These are phyloP conservation scores for Tephrocybe sp. DNA, from an alignment of 768 basidiomycete genomes.

Conservation along the genomic window DNA sequence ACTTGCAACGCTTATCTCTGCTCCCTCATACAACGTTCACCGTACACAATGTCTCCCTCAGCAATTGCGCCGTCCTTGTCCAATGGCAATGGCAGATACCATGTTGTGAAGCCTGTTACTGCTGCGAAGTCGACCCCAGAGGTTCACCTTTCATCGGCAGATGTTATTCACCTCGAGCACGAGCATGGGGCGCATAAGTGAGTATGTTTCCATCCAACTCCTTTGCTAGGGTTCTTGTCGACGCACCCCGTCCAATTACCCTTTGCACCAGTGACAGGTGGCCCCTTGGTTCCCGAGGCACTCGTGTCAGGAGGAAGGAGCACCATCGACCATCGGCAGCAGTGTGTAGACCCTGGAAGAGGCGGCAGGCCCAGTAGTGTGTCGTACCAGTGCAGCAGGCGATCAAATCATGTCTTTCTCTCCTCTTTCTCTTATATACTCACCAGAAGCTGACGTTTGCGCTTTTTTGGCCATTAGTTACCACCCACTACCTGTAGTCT, in stretches of 20 bases:
- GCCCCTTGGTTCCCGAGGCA: slow-evolving; percentile 17
- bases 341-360: slow-evolving; percentile 14
- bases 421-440: slow-evolving; percentile 23
- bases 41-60: slow-evolving; percentile 23
- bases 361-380: slow-evolving; percentile 1
- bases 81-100: slow-evolving; percentile 24
- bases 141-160: slow-evolving; percentile 51
- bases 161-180: slow-evolving; percentile 80
- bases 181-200: slow-evolving; percentile 89
- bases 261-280: slow-evolving; percentile 23
- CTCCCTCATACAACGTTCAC: neutral
- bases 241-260: slow-evolving; percentile 26
- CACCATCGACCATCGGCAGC: slow-evolving; percentile 5
- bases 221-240: slow-evolving; percentile 25
- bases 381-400: neutral
- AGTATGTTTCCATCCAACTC: slow-evolving; percentile 31
- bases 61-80: slow-evolving; percentile 18
- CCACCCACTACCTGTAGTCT: slow-evolving; percentile 93
- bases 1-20: slow-evolving; percentile 7
- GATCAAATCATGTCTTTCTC: slow-evolving; percentile 19
- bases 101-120: slow-evolving; percentile 14
- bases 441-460: slow-evolving; percentile 36
- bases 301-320: slow-evolving; percentile 3
- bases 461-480: slow-evolving; percentile 70
- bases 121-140: slow-evolving; percentile 7